Conservation (phyloP, 345 rosid genomes). For the Streptanthus diversifolius region DNA sequence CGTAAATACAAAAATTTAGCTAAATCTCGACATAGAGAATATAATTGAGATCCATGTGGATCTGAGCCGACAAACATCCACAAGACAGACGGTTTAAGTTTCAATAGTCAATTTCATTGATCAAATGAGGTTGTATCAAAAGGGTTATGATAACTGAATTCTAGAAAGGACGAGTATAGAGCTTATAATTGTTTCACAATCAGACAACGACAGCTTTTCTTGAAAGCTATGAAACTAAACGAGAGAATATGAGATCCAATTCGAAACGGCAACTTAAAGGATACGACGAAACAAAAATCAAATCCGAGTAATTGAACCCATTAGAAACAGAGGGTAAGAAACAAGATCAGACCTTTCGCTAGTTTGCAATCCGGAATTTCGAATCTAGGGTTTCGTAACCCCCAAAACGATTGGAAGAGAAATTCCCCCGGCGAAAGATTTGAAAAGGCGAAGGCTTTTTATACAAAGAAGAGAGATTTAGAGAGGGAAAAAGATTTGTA, state of each 20-base stretch:
- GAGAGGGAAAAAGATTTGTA: constrained; percentile 40
- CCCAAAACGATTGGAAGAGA: background rate
- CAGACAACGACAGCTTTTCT: background rate
- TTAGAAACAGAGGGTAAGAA: background rate
- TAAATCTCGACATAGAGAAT: background rate
- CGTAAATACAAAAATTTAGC: background rate
- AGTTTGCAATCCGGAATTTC: background rate
- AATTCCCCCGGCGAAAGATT: background rate
- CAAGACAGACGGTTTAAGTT: background rate
- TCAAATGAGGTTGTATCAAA: background rate
- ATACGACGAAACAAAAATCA: background rate
- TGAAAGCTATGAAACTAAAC: background rate
- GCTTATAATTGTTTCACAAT: background rate
- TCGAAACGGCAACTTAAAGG: background rate
- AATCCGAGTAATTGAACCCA: background rate
- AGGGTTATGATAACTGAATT: background rate
- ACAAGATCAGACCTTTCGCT: constrained; percentile 24
- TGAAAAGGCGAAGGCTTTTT: background rate
- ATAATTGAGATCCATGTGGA: background rate
- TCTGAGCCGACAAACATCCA: constrained; percentile 6
- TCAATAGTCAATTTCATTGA: background rate
- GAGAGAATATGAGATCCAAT: background rate
- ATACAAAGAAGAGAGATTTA: constrained; percentile 7
- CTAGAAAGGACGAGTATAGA: background rate
- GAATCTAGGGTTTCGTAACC: constrained; percentile 31